Percentiles rank a stretch among this genome's conserved stretches.
Conservation (phyloP, 345 rosid species). For the Aquilaria malaccensis region DNA sequence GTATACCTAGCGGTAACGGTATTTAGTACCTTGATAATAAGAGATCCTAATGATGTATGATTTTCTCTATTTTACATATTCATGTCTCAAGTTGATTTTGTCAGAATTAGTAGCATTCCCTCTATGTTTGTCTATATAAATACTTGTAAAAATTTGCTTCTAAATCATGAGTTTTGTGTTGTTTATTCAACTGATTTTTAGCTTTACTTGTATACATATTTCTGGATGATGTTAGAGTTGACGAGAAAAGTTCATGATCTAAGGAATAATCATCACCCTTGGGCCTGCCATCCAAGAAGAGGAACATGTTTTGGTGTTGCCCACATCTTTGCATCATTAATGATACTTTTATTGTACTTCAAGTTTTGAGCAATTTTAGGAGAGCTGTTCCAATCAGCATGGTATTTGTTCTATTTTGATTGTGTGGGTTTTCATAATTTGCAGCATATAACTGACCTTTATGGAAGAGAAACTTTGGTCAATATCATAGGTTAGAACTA, state of each 20-base stretch:
- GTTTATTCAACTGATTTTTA: too few species aligned
- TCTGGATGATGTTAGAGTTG: conserved; percentile 34
- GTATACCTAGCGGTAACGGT: too few species aligned
- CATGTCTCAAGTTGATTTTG: too few species aligned
- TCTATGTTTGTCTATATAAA: too few species aligned
- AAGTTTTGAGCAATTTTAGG: background rate
- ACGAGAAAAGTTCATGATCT: conserved; percentile 65
- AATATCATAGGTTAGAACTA: conserved; percentile 56
- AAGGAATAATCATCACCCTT: conserved; percentile 44
- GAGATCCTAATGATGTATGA: too few species aligned
- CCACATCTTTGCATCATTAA: background rate
- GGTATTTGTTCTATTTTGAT: background rate
- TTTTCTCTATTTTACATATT: too few species aligned
- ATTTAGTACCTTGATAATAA: too few species aligned
- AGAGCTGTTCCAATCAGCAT: background rate
- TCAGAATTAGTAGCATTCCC: too few species aligned
- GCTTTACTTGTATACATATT: background rate
- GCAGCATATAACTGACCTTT: conserved; percentile 86
- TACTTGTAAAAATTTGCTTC: too few species aligned
- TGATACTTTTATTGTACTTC: background rate
- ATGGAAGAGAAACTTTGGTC: conserved; percentile 84
- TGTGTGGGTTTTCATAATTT: background rate
- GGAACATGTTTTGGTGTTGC: background rate
- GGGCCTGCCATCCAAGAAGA: conserved; percentile 3
- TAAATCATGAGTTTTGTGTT: too few species aligned